Evolutionary conservation across 2,329 filamentous ascomycete species (phyloP).

Genomic region (Neofusicoccum cordaticola): DNA sequence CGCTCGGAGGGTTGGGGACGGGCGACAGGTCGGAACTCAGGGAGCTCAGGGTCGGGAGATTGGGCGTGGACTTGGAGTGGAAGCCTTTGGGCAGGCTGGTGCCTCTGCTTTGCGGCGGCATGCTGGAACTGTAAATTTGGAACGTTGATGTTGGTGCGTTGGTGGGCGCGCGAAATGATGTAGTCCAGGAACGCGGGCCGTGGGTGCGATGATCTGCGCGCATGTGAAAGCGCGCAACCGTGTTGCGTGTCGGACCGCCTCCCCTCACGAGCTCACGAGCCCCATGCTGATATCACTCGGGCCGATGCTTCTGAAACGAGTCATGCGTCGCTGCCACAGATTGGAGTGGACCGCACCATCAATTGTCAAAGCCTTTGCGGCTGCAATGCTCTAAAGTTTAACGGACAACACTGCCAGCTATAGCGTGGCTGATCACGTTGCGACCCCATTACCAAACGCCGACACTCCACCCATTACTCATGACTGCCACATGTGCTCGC

Average conservation of each 20-base stretch:
- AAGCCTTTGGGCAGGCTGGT: slow-evolving; percentile 36
- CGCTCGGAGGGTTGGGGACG: slow-evolving; percentile 18
- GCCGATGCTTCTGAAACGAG: too few relatives aligned
- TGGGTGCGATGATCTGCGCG: not conserved
- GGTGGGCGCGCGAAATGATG: not conserved
- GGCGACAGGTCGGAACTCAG: slow-evolving; percentile 24
- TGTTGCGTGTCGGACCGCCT: not conserved
- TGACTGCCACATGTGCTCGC: slow-evolving; percentile 64
- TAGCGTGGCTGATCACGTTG: not conserved
- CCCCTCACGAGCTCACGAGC: too few relatives aligned
- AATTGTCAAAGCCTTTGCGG: not conserved
- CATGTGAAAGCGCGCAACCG: slow-evolving; percentile 7
- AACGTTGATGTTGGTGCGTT: not conserved
- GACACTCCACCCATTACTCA: not conserved
- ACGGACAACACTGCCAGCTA: not conserved
- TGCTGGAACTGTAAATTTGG: slow-evolving; percentile 19
- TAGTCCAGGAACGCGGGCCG: not conserved
- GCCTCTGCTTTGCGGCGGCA: slow-evolving; percentile 46
- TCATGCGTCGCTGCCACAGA: too few relatives aligned
- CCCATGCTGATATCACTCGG: too few relatives aligned
- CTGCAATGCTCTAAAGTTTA: not conserved
- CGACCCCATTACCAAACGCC: not conserved
- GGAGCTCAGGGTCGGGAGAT: slow-evolving; percentile 42
- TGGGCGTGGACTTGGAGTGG: slow-evolving; percentile 48
- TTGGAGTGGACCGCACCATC: too few relatives aligned